These are phyloP conservation scores for Talaromyces liani DNA, from an alignment of 495 filamentous ascomycete species.

Conservation along the genomic window DNA sequence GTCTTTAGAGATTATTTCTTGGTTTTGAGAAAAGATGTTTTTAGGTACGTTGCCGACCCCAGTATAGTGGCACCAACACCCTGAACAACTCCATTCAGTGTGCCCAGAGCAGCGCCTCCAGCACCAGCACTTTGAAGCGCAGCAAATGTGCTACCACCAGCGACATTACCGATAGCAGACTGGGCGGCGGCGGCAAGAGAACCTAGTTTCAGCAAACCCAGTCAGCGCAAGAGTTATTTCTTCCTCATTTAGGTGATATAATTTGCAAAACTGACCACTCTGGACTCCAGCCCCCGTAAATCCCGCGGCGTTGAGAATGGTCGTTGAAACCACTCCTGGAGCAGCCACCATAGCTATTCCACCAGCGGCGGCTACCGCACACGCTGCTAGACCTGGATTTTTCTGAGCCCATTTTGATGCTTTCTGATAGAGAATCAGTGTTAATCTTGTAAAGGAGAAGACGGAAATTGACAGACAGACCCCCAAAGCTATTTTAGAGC, in stretches of 20 bases:
- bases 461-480: background rate
- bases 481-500: too few relatives aligned
- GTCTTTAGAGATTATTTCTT: background rate
- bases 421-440: background rate
- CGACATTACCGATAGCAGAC: background rate
- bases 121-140: background rate
- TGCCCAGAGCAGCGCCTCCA: background rate
- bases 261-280: too few relatives aligned
- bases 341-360: background rate
- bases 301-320: too few relatives aligned
- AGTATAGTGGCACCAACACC: background rate
- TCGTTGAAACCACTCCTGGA: background rate
- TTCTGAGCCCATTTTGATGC: background rate
- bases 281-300: too few relatives aligned
- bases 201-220: background rate
- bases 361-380: background rate
- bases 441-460: background rate
- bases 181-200: background rate
- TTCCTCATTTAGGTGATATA: too few relatives aligned
- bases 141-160: background rate
- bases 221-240: too few relatives aligned
- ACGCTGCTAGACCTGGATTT: background rate
- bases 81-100: background rate
- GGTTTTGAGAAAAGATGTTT: background rate
- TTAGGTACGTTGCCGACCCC: background rate